A percentile compares a stretch with the other conserved stretches of the same genome.
Conservation (phyloP, 306 rosid species). For the Pterocarpus santalinus region DNA sequence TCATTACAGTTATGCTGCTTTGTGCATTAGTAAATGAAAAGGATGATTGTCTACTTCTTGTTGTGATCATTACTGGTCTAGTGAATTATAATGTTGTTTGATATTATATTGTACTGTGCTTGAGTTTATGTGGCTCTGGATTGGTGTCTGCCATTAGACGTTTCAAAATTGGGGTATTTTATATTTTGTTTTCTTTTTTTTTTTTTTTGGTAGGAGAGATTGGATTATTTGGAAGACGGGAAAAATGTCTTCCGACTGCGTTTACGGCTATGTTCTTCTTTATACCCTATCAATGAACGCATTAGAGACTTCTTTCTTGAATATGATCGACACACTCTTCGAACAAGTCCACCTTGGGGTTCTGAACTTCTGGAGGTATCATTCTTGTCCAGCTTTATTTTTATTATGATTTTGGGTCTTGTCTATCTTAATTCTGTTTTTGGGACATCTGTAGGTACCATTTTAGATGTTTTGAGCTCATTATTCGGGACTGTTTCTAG, state of each 20-base stretch:
- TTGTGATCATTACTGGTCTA: slow-evolving; percentile 29
- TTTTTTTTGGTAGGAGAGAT: slow-evolving; percentile 77
- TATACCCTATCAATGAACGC: slow-evolving; percentile 94
- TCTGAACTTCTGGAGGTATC: slow-evolving; percentile 98
- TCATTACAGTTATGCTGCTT: background rate
- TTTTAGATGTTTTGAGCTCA: slow-evolving; percentile 17
- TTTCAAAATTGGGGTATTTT: slow-evolving; percentile 25
- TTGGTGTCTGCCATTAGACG: slow-evolving; percentile 6
- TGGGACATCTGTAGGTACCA: background rate
- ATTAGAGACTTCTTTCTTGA: slow-evolving; percentile 96
- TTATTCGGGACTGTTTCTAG: slow-evolving; percentile 15
- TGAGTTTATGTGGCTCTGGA: slow-evolving; percentile 19
- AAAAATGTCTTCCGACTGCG: slow-evolving; percentile 91
- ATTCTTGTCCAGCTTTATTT: slow-evolving; percentile 38
- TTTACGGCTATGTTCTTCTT: slow-evolving; percentile 89
- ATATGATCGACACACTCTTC: slow-evolving; percentile 97
- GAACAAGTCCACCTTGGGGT: slow-evolving; percentile 99
- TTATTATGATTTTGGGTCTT: slow-evolving; percentile 27
- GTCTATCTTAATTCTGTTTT: slow-evolving; percentile 33
- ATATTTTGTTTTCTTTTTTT: slow-evolving; percentile 38
- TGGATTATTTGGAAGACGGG: slow-evolving; percentile 98
- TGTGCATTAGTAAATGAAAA: background rate
- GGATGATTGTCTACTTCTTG: slow-evolving; percentile 27
- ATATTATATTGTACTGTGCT: slow-evolving; percentile 23
- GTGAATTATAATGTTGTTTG: background rate